Evolutionary conservation across 495 filamentous ascomycete genomes (phyloP).

Genomic region (Neurospora africana): DNA sequence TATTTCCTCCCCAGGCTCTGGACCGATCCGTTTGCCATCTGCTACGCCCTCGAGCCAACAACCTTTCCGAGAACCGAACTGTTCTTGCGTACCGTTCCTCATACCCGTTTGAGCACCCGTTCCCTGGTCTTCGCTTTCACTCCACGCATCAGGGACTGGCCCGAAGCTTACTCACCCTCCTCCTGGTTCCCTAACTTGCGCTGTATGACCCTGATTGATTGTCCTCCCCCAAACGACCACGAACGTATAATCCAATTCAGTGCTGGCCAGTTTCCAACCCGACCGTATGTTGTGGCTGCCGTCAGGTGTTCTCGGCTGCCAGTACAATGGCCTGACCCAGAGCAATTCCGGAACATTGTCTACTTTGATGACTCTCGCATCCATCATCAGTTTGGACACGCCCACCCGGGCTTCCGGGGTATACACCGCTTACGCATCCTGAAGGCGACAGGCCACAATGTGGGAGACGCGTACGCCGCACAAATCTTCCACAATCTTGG

Average conservation of each 20-base stretch:
- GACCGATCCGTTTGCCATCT: constrained; percentile 27
- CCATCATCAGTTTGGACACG: constrained; percentile 14
- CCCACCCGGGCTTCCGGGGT: background rate
- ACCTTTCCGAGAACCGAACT: background rate
- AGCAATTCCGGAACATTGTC: constrained; percentile 23
- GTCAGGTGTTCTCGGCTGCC: constrained; percentile 21
- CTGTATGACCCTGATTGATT: constrained; percentile 27
- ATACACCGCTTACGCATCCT: constrained; percentile 32
- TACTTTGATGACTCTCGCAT: constrained; percentile 36
- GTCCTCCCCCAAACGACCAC: constrained; percentile 11
- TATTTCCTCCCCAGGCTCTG: constrained; percentile 37
- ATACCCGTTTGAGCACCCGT: background rate
- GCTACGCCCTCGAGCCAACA: constrained; percentile 7
- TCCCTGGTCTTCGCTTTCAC: background rate
- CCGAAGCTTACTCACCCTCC: background rate
- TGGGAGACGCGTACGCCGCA: constrained; percentile 22
- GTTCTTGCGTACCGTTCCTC: background rate
- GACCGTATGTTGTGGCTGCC: background rate
- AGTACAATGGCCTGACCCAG: constrained; percentile 18
- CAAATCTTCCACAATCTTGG: constrained; percentile 22
- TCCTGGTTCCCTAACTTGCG: constrained; percentile 24
- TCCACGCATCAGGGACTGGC: background rate
- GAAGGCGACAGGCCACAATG: constrained; percentile 25
- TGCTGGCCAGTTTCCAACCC: background rate
- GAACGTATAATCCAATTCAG: background rate